Base-by-base conservation (phyloP, 2,329 filamentous ascomycete genomes). In the Exutisphaerella laricina region DNA sequence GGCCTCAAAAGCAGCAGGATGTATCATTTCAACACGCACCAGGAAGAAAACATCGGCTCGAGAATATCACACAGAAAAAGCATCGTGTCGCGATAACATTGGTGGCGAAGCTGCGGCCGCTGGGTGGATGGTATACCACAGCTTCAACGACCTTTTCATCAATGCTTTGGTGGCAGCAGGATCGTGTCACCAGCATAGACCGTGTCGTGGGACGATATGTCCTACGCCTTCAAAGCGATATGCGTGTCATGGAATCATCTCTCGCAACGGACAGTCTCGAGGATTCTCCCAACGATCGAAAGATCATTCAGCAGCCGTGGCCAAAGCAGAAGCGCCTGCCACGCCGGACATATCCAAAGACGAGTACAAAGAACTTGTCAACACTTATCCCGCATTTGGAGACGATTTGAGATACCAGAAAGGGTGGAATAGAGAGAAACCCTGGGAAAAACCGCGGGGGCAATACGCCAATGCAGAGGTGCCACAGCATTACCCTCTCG, bases 61-160 rank as follows among this genome's bases (percentile, higher is more conserved):
- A 16, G 28, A 38, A 18, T 18, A 28, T 12, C 25, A 31, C 30
- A 36, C 30, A 46, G 16, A 32, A 8, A 44, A 20, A 39, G 18
- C 39, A 47, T 20, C 45, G 51, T 26, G 42, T 34, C 28, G 37
- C 48, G 41, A 42, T 54, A 42, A 53, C 46, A 43, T 21, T 46
- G 21, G 43, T 13, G 26, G n/a, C 21, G 16, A 20, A 17, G 39
- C 5, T 29, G 39, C 8, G 9, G 32, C 23, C 17, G 41, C 29
- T 29, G 41, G 30, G n/a, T 32, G 31, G 39, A 26, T 22, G n/a
- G 38, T 36, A 23, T 34, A 55, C 48, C 56, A 59, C 49, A 64
- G 59, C 45, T 63, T 75, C 61, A 71, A 73, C 53, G 70, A 72
- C 52, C 54, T 74, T 50, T 78, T 79, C 60, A 70, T 79, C 49